Conservation (phyloP, 2,329 filamentous ascomycete genomes). For the Fusarium albidum region DNA sequence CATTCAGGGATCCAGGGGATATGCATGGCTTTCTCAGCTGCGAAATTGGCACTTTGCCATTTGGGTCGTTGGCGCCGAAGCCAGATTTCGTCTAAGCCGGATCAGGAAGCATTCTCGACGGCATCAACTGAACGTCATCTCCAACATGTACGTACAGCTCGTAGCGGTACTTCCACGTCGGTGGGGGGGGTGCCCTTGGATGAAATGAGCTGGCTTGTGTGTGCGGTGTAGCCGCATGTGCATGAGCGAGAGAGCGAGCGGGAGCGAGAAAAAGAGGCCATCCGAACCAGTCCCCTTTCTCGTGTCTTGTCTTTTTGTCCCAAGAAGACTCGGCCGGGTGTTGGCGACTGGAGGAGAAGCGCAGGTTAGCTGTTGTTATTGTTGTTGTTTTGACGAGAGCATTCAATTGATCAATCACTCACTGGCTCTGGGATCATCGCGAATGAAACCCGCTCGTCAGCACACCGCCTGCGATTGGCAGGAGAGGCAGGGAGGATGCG, state of each 20-base stretch:
- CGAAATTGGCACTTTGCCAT: slow-evolving; percentile 28
- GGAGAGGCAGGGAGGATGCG: neutral
- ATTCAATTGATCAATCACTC: slow-evolving; percentile 1
- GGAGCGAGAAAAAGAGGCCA: slow-evolving; percentile 15
- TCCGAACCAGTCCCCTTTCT: slow-evolving; percentile 17
- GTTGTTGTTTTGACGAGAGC: neutral
- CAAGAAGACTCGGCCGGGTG: neutral
- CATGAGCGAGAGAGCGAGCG: slow-evolving; percentile 10
- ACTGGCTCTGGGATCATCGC: neutral
- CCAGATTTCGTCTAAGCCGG: slow-evolving; percentile 21
- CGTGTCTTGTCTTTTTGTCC: slow-evolving; percentile 10
- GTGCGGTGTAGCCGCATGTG: slow-evolving; percentile 21
- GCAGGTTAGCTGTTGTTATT: no score
- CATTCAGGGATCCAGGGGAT: neutral
- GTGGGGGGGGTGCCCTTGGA: slow-evolving; percentile 22
- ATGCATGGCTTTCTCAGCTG: slow-evolving; percentile 26
- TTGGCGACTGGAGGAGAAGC: neutral
- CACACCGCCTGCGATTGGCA: slow-evolving; percentile 2
- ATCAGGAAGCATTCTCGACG: slow-evolving; percentile 23
- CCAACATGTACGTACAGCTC: slow-evolving; percentile 6
- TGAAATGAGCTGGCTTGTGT: slow-evolving; percentile 39
- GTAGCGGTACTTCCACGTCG: slow-evolving; percentile 20
- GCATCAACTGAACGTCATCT: slow-evolving; percentile 23
- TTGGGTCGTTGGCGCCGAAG: slow-evolving; percentile 15
- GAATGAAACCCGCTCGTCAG: slow-evolving; percentile 5